Percentiles rank a stretch among this genome's conserved stretches.
These are phyloP conservation scores for Corylus americana DNA, from an alignment of 306 rosid genomes.

Conservation along the genomic window DNA sequence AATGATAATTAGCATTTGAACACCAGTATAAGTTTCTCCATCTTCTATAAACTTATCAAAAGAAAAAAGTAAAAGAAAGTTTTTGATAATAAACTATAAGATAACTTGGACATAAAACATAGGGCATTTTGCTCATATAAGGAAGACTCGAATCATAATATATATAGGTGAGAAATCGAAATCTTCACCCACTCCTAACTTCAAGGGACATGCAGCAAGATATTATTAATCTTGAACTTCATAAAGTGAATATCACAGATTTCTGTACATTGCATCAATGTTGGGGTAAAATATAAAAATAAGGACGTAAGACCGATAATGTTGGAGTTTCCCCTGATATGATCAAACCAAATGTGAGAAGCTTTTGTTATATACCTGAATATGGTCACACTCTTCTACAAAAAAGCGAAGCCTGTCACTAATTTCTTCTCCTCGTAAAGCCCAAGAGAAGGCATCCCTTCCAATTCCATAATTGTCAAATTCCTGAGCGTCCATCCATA, in stretches of 20 bases:
- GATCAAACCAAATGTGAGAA: slow-evolving; percentile 5
- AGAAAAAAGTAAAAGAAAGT: background rate
- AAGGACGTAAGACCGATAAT: slow-evolving; percentile 2
- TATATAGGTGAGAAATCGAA: background rate
- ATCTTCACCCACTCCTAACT: background rate
- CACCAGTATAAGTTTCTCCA: background rate
- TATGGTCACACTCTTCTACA: slow-evolving; percentile 87
- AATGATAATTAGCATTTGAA: background rate
- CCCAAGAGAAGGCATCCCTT: slow-evolving; percentile 62
- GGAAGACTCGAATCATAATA: background rate
- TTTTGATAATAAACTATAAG: background rate
- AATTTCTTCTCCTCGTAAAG: slow-evolving; percentile 73
- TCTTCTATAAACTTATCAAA: background rate
- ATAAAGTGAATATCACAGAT: background rate
- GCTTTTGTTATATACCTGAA: slow-evolving; percentile 55
- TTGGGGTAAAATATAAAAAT: slow-evolving; percentile 5
- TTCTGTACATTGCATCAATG: background rate
- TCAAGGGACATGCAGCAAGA: background rate
- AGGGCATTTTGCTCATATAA: background rate
- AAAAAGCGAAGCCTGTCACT: slow-evolving; percentile 82
- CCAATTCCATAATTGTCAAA: slow-evolving; percentile 87
- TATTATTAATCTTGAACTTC: background rate
- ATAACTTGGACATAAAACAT: background rate
- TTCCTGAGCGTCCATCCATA: slow-evolving; percentile 53
- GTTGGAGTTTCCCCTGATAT: background rate